Conservation (phyloP, 2,329 filamentous ascomycete genomes). For the Ophiosphaerella korrae region DNA sequence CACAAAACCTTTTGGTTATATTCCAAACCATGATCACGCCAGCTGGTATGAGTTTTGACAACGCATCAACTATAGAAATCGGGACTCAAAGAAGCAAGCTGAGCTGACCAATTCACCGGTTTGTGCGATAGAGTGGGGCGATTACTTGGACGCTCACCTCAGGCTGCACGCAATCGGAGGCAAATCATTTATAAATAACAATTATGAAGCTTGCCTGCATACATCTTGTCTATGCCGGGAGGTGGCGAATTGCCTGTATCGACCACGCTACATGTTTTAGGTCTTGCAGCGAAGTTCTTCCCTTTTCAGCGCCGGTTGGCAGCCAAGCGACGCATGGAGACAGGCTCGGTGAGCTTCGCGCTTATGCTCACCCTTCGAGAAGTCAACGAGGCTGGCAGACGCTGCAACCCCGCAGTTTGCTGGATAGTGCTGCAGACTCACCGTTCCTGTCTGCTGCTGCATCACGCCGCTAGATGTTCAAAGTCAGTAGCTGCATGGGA, state of each 20-base stretch:
- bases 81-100: background rate
- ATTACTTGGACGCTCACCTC: too few relatives aligned
- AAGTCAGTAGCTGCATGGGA: conserved; percentile 6
- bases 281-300: conserved; percentile 6
- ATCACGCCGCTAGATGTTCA: conserved; percentile 12
- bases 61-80: background rate
- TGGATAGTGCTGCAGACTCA: conserved; percentile 14
- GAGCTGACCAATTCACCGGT: background rate
- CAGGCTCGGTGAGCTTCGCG: conserved; percentile 10
- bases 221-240: too few relatives aligned
- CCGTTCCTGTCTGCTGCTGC: conserved; percentile 16
- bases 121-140: background rate
- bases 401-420: conserved; percentile 23
- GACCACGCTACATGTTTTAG: too few relatives aligned
- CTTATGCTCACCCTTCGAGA: conserved; percentile 13
- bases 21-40: too few relatives aligned
- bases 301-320: background rate
- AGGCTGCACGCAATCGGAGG: too few relatives aligned
- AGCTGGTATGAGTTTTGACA: too few relatives aligned
- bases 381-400: conserved; percentile 17
- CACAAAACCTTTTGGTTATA: too few relatives aligned
- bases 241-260: too few relatives aligned
- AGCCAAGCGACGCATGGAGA: background rate
- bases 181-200: background rate
- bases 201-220: background rate